phyloP scores from a whole-genome alignment of 352 stramenopile species.

The Globisporangium acanthophoron region DNA sequence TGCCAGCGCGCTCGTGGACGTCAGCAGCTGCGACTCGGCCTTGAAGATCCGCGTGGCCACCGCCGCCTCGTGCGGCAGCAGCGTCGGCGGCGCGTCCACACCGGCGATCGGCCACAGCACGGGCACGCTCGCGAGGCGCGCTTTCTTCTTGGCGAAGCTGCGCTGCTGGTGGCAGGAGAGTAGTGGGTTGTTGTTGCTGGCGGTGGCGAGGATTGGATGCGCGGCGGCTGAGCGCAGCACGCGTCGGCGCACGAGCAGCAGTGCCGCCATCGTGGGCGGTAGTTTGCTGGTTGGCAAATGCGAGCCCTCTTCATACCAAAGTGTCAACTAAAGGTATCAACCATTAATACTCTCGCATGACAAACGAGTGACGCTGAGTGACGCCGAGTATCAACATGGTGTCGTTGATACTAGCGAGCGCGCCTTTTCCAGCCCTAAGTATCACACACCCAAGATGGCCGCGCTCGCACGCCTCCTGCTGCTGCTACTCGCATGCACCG shows the following conservation, averaged over 20 bases:
- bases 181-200: background rate
- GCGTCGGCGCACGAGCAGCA: no score
- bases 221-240: no score
- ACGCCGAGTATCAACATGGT: no score
- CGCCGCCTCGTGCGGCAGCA: slow-evolving; percentile 62
- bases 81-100: slow-evolving; percentile 39
- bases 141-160: slow-evolving; percentile 49
- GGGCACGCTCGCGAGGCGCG: slow-evolving; percentile 34
- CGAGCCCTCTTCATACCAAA: no score
- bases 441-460: no score
- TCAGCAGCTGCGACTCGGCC: slow-evolving; percentile 54
- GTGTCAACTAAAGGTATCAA: no score
- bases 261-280: no score
- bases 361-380: no score
- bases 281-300: no score
- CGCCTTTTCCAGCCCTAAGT: no score
- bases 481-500: background rate
- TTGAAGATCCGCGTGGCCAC: slow-evolving; percentile 58
- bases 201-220: background rate
- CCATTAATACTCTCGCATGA: no score
- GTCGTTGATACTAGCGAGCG: no score
- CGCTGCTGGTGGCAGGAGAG: slow-evolving; percentile 1
- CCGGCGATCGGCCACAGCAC: slow-evolving; percentile 54
- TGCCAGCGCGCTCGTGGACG: slow-evolving; percentile 39
- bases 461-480: background rate